These are phyloP conservation scores for Fagopyrum tataricum DNA, from an alignment of 148 eudicot genomes.

Conservation along the genomic window DNA sequence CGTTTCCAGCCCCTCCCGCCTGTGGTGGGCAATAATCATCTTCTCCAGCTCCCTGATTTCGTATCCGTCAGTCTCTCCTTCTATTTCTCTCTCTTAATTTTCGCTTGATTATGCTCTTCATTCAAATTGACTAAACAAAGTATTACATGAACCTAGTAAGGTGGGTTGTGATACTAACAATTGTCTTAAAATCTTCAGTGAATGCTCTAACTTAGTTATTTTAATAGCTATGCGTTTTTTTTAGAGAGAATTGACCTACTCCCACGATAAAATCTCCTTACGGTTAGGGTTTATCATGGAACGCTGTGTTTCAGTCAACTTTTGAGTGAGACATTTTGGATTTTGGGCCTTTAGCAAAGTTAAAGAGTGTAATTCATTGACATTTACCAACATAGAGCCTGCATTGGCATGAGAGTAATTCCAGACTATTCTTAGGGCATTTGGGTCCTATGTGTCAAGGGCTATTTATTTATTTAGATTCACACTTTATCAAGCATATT, in stretches of 20 bases:
- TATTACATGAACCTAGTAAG: too few species aligned
- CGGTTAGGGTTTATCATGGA: not conserved
- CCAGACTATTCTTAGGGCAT: not conserved
- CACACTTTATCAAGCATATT: not conserved
- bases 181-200: too few species aligned
- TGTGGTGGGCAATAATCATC: slow-evolving; percentile 43
- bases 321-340: not conserved
- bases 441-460: too few species aligned
- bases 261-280: not conserved
- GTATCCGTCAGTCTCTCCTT: slow-evolving; percentile 36
- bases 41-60: slow-evolving; percentile 63
- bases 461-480: not conserved
- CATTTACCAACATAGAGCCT: not conserved
- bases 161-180: too few species aligned
- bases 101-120: not conserved
- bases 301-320: not conserved
- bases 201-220: not conserved
- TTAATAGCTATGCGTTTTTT: not conserved
- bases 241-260: not conserved
- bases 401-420: not conserved
- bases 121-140: not conserved
- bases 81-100: not conserved
- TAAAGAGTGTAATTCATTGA: not conserved
- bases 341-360: not conserved
- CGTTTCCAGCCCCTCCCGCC: slow-evolving; percentile 79